Base-by-base conservation (phyloP, 1,284 basidiomycete genomes). In the Austroboletus novae-zelandiae region DNA sequence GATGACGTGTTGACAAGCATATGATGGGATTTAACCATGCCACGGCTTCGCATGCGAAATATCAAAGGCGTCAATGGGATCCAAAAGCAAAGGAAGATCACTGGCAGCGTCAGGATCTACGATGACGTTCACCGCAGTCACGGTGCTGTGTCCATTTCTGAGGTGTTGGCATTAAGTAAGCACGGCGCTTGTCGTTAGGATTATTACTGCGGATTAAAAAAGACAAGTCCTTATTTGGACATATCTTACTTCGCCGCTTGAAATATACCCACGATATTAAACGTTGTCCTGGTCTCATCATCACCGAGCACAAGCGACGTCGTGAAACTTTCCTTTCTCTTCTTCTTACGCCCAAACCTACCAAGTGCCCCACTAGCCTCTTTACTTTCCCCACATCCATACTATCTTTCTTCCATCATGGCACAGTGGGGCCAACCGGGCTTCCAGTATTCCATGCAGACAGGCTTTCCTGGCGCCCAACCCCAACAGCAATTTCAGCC, bases 371-470 rank as follows among this genome's bases (percentile, higher is more conserved):
- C n/a, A 23, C 20, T 5, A 23, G 2, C 20, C 20, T 23, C 20
- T 23, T 23, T 23, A 5, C 20, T 23, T 23, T 3, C 20, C 20
- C 5, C 20, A 23, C 20, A 23, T 23, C 20, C 20, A 23, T 23
- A 23, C 4, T 23, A 23, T 23, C 20, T 23, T 23, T 23, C 20
- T 23, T 35, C 30, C 27, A 51, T 17, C 46, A 80, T 79, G 78
- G 70, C 76, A 52, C 78, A 88, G 69, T 88, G 86, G 86, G 71
- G 77, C 65, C 83, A 72, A 72, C 77, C 57, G 17, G 83, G 83
- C 30, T 84, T 65, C 50, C 79, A 81, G 61, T 80, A 80, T 59
- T 78, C 83, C 25, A 70, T 77, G 64, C 78, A 79, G 53, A 83
- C 83, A 2, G 83, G 86, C 46, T 84, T 74, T 56, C 67, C 68